Conservation (phyloP, 2,329 filamentous ascomycete genomes). For the Mycocentrospora acerina region DNA sequence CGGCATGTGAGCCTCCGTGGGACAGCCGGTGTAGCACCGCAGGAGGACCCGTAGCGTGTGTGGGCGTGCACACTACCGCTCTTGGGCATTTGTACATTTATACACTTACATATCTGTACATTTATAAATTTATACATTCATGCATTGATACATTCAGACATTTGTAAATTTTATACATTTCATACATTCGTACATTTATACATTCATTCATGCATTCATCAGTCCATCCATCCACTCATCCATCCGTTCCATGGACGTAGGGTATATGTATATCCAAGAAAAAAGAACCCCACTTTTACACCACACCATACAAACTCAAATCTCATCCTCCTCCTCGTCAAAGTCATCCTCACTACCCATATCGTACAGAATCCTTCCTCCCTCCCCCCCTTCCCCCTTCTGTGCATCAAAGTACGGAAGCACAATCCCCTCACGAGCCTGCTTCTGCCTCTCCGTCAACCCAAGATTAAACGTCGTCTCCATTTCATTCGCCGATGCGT, state of each 20-base stretch:
- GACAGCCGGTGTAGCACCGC: too few species aligned
- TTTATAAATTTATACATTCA: too few species aligned
- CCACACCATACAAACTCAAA: slow-evolving; percentile 48
- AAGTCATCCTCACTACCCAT: slow-evolving; percentile 97
- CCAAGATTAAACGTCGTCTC: slow-evolving; percentile 79
- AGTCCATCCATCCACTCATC: background rate
- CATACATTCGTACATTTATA: too few species aligned
- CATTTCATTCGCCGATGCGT: slow-evolving; percentile 25
- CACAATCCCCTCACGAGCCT: slow-evolving; percentile 84
- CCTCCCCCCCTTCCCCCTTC: slow-evolving; percentile 73
- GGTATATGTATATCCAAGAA: slow-evolving; percentile 7
- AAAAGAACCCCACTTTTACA: background rate
- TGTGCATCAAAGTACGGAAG: slow-evolving; percentile 97
- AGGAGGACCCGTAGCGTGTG: too few species aligned
- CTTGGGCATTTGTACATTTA: too few species aligned
- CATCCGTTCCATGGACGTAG: slow-evolving; percentile 1
- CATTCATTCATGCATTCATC: too few species aligned
- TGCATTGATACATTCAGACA: too few species aligned
- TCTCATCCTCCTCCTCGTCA: slow-evolving; percentile 93
- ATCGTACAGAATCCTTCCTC: slow-evolving; percentile 91
- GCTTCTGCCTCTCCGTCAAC: slow-evolving; percentile 85
- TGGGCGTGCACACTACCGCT: too few species aligned
- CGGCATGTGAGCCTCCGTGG: too few species aligned
- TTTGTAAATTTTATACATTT: too few species aligned
- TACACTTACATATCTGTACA: too few species aligned